A percentile compares a stretch with the other conserved stretches of the same genome.
Evolutionary conservation across 495 filamentous ascomycete species (phyloP).

Genomic region (Saxophila tyrrhenica): DNA sequence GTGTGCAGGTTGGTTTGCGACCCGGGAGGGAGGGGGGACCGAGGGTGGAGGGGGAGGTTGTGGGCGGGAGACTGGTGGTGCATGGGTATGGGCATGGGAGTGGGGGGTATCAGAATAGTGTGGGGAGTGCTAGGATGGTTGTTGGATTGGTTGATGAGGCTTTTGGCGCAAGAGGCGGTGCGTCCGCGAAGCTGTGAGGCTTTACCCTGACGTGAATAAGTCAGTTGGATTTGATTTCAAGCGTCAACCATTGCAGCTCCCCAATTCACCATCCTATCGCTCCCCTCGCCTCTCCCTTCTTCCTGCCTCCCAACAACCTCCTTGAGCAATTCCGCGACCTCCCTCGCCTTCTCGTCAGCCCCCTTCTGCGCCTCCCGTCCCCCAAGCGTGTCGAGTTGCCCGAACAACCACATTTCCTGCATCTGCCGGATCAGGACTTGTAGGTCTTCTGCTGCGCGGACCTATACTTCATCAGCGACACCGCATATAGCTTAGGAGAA

Average conservation of each 20-base stretch:
- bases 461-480: conserved; percentile 29
- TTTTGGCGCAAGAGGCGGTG: neutral
- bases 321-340: conserved; percentile 35
- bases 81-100: conserved; percentile 24
- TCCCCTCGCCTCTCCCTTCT: neutral
- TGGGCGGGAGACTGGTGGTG: conserved; percentile 18
- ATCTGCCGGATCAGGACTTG: conserved; percentile 49
- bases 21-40: conserved; percentile 29
- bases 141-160: conserved; percentile 10
- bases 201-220: too few species aligned
- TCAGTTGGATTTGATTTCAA: neutral
- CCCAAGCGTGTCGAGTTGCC: conserved; percentile 53
- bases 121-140: conserved; percentile 16
- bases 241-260: neutral
- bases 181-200: conserved; percentile 7
- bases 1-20: conserved; percentile 31
- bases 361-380: conserved; percentile 32
- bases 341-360: conserved; percentile 43
- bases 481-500: neutral
- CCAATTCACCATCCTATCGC: too few species aligned
- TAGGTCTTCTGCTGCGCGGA: conserved; percentile 56
- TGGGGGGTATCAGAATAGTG: conserved; percentile 21
- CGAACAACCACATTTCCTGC: conserved; percentile 69
- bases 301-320: conserved; percentile 8
- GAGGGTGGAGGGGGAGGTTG: conserved; percentile 25